A percentile compares a stretch with the other conserved stretches of the same genome.
Evolutionary conservation across 1,284 basidiomycete genomes (phyloP).

Genomic region (Nidula niveotomentosa): DNA sequence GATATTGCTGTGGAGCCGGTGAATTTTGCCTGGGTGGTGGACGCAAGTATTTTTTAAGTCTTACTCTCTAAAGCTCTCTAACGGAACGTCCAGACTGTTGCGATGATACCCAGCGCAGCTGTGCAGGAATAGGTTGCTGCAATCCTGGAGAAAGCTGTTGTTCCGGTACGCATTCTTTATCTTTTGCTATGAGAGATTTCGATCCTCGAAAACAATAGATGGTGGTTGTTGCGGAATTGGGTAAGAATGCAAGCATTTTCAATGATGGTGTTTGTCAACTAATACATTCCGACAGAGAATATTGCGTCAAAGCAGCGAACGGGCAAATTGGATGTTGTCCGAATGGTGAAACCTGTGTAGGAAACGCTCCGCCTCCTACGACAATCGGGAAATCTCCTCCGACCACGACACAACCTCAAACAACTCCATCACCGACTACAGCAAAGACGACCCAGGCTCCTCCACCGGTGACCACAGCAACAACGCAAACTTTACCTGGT

Average conservation of each 20-base stretch:
- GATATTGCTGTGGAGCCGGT: slow-evolving; percentile 7
- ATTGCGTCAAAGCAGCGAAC: not conserved
- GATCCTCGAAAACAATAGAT: not conserved
- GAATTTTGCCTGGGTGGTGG: slow-evolving; percentile 1
- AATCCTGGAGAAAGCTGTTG: slow-evolving; percentile 4
- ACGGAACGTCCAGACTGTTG: not conserved
- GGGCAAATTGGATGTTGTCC: slow-evolving; percentile 9
- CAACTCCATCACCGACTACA: not conserved
- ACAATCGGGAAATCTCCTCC: not conserved
- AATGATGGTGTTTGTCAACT: not conserved
- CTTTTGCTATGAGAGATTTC: not conserved
- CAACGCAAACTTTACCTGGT: not conserved
- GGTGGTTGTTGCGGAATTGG: not conserved
- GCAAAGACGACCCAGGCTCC: not conserved
- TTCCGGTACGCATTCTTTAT: slow-evolving; percentile 1
- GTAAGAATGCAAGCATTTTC: not conserved
- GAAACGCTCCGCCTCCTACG: not conserved
- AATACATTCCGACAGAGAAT: not conserved
- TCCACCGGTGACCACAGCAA: not conserved
- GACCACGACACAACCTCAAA: not conserved
- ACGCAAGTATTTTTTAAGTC: not conserved
- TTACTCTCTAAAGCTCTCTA: not conserved
- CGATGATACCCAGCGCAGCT: not conserved
- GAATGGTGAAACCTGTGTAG: slow-evolving; percentile 6
- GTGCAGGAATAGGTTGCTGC: slow-evolving; percentile 5